These are phyloP conservation scores for Heterobasidion annosum DNA, from an alignment of 1,284 basidiomycete genomes.

Conservation along the genomic window DNA sequence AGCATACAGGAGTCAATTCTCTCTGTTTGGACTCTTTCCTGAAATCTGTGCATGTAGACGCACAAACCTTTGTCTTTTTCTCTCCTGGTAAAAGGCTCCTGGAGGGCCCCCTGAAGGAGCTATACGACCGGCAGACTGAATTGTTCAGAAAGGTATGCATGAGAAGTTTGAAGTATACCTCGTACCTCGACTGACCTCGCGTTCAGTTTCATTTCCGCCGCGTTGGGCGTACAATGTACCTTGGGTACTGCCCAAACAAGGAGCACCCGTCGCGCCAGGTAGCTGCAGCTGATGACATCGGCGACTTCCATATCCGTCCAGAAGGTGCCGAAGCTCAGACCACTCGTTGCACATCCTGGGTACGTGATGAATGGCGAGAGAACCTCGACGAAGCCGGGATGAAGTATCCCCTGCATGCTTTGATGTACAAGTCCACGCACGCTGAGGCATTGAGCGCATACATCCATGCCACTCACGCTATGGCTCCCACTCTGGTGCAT, in stretches of 20 bases:
- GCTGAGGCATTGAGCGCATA: not conserved
- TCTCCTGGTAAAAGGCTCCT: not conserved
- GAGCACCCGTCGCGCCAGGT: not conserved
- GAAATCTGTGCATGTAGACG: not conserved
- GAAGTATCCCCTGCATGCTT: not conserved
- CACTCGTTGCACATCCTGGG: no score
- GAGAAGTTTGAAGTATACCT: no score
- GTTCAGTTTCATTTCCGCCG: not conserved
- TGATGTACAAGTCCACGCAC: not conserved
- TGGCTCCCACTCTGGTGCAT: not conserved
- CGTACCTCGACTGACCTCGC: not conserved
- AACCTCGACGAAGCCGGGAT: no score
- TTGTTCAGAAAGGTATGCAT: not conserved
- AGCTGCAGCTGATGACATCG: not conserved
- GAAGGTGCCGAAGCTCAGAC: not conserved
- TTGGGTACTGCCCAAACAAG: not conserved
- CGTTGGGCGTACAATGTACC: not conserved
- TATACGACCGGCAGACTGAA: not conserved
- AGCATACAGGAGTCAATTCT: not conserved
- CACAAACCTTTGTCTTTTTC: not conserved
- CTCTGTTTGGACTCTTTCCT: not conserved
- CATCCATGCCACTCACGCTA: not conserved
- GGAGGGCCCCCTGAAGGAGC: not conserved
- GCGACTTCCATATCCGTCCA: not conserved
- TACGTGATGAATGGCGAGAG: no score